Evolutionary conservation across 768 basidiomycete genomes (phyloP).

Genomic region (Clavaria fumosa): DNA sequence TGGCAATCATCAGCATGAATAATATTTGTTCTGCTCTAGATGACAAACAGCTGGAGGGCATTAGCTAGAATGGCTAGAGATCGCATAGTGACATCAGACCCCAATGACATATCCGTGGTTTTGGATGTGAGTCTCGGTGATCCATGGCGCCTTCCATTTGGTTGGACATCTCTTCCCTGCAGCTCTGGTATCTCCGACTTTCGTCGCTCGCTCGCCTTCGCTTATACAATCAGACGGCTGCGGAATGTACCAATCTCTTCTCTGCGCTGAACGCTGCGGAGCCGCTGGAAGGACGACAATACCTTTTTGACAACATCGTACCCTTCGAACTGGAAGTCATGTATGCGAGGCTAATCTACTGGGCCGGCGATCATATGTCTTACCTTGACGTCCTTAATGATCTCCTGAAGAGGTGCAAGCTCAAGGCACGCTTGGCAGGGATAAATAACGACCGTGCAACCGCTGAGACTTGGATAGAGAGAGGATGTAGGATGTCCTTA

Average conservation of each 20-base stretch:
- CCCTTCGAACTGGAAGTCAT: constrained; percentile 56
- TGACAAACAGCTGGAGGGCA: constrained; percentile 81
- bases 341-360: constrained; percentile 60
- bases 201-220: constrained; percentile 66
- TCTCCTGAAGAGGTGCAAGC: constrained; percentile 48
- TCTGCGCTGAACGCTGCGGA: constrained; percentile 46
- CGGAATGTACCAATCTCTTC: constrained; percentile 72
- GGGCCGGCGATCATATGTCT: constrained; percentile 67
- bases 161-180: background rate
- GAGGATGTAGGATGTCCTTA: constrained; percentile 56
- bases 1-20: constrained; percentile 4
- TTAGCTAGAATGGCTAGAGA: constrained; percentile 77
- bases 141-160: background rate
- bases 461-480: constrained; percentile 69
- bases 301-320: constrained; percentile 44
- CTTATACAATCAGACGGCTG: constrained; percentile 75
- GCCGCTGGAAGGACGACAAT: constrained; percentile 33
- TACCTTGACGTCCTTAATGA: constrained; percentile 60
- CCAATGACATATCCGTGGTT: constrained; percentile 48
- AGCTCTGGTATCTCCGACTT: constrained; percentile 80
- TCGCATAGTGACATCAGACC: constrained; percentile 51
- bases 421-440: constrained; percentile 26
- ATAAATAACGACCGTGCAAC: constrained; percentile 20
- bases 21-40: constrained; percentile 28
- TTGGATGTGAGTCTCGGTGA: constrained; percentile 38